phyloP scores from a whole-genome alignment of 1,284 basidiomycete genomes.

The Ganoderma lingzhi region DNA sequence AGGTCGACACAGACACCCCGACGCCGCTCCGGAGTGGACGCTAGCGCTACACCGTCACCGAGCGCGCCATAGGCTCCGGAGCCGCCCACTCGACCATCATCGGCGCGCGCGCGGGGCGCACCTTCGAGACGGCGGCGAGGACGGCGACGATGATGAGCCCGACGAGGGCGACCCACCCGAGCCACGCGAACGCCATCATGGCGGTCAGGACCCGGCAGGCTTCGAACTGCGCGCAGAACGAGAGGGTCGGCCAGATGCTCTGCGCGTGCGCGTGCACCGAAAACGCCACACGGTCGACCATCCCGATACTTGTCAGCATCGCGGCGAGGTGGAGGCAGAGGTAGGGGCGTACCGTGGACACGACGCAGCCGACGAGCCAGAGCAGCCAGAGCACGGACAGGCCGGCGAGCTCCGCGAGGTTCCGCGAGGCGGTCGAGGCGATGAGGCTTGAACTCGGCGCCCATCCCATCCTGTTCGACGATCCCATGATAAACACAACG shows the following conservation, averaged over 20 bases:
- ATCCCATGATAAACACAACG: conserved; percentile 55
- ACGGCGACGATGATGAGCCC: conserved; percentile 57
- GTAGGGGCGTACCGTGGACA: conserved; percentile 59
- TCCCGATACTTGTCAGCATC: too few relatives aligned
- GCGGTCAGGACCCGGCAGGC: conserved; percentile 69
- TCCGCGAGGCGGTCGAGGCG: conserved; percentile 33
- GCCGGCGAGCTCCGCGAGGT: conserved; percentile 58
- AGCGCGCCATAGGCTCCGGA: background rate
- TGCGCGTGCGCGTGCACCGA: conserved; percentile 17
- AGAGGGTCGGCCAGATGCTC: conserved; percentile 63
- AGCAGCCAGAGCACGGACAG: conserved; percentile 69
- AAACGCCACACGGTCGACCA: too few relatives aligned
- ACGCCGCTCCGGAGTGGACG: too few relatives aligned
- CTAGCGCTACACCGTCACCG: background rate
- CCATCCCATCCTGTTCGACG: conserved; percentile 22
- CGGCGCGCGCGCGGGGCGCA: conserved; percentile 21
- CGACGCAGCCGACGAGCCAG: conserved; percentile 68
- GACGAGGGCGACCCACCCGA: conserved; percentile 65
- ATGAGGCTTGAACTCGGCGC: conserved; percentile 14
- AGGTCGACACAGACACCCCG: too few relatives aligned
- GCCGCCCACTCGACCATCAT: conserved; percentile 34
- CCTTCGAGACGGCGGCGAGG: conserved; percentile 27
- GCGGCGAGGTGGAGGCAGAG: background rate
- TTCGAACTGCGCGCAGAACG: conserved; percentile 60
- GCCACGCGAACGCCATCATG: conserved; percentile 74